Conservation (phyloP, 768 basidiomycete species). For the Suillus ampliporus region DNA sequence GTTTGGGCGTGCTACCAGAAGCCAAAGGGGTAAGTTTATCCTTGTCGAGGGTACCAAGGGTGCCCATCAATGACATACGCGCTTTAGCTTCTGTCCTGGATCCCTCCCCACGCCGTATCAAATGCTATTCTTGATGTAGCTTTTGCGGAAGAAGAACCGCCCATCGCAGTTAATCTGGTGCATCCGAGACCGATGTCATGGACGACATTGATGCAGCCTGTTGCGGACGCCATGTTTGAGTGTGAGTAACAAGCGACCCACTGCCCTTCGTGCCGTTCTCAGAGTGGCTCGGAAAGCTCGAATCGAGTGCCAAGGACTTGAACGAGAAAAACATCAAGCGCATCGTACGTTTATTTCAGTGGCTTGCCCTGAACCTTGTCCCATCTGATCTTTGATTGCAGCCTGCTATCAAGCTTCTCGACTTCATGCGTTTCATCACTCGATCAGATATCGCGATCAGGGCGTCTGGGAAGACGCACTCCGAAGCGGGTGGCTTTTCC, state of each 20-base stretch:
- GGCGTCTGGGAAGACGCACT: constrained; percentile 1
- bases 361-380: not conserved
- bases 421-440: constrained; percentile 29
- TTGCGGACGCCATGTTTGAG: constrained; percentile 18
- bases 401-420: constrained; percentile 38
- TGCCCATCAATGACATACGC: not conserved
- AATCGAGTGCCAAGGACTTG: constrained; percentile 10
- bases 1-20: constrained; percentile 30
- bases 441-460: constrained; percentile 19
- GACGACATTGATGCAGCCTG: constrained; percentile 20
- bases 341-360: constrained; percentile 28
- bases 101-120: constrained; percentile 23
- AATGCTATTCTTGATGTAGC: constrained; percentile 28
- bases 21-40: constrained; percentile 27
- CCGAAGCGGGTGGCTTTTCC: constrained; percentile 10
- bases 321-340: constrained; percentile 27
- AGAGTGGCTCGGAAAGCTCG: constrained; percentile 34
- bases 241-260: constrained; percentile 12
- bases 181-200: constrained; percentile 30
- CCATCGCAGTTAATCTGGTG: constrained; percentile 27
- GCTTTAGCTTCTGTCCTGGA: constrained; percentile 25
- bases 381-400: constrained; percentile 8
- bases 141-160: constrained; percentile 12
- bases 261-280: constrained; percentile 33
- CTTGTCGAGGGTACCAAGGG: too few relatives aligned